A percentile compares a stretch with the other conserved stretches of the same genome.
Conservation (phyloP, 2,329 filamentous ascomycete species). For the Neonectria punicea region DNA sequence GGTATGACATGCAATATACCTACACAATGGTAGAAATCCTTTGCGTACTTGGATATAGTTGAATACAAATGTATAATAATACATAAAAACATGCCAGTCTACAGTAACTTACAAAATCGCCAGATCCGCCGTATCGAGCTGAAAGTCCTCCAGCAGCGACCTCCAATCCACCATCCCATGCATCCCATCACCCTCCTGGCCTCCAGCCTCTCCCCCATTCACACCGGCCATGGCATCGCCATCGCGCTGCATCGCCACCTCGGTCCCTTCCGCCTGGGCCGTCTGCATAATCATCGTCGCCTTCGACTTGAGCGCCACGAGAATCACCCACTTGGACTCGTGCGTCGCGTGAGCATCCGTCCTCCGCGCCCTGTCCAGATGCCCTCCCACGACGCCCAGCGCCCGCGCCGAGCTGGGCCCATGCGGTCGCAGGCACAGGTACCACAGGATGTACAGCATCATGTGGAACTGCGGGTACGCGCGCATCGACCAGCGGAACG, state of each 20-base stretch:
- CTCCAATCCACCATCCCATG: constrained; percentile 43
- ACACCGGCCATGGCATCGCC: not conserved
- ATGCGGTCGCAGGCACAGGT: constrained; percentile 52
- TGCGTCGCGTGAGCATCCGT: not conserved
- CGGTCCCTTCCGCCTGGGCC: not conserved
- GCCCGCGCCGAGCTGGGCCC: constrained; percentile 45
- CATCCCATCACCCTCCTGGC: constrained; percentile 13
- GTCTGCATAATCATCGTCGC: constrained; percentile 39
- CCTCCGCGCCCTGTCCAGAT: constrained; percentile 19
- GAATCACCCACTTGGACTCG: constrained; percentile 46
- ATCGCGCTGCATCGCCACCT: not conserved
- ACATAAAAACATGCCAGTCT: not conserved
- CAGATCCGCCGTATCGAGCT: constrained; percentile 39
- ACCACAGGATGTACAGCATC: constrained; percentile 56
- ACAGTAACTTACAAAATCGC: constrained; percentile 9
- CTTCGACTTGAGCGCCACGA: constrained; percentile 46
- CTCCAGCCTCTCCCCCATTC: constrained; percentile 4
- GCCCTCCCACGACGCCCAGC: constrained; percentile 42
- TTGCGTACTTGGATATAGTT: no score
- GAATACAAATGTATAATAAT: not conserved
- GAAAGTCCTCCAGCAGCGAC: constrained; percentile 44
- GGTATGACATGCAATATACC: no score
- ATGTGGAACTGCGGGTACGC: constrained; percentile 56
- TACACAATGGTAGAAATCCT: no score
- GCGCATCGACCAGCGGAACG: constrained; percentile 52